Evolutionary conservation across 768 basidiomycete genomes (phyloP).

Genomic region (Trametopsis cervina): DNA sequence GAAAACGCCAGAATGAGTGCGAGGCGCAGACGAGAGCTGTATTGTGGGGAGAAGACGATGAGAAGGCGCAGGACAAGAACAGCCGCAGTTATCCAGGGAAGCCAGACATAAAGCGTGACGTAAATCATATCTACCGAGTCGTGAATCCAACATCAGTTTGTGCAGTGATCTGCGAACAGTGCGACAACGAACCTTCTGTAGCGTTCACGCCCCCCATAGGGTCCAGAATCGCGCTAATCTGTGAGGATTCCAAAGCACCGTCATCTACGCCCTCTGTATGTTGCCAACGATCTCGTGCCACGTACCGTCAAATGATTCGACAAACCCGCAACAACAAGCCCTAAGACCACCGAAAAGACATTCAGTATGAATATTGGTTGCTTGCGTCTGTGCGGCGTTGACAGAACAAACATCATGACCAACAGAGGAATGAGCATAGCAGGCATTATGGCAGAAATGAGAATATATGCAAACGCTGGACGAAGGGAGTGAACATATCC

Average conservation of each 20-base stretch:
- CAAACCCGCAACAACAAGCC: background rate
- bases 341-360: background rate
- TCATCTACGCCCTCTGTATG: background rate
- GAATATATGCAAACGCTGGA: background rate
- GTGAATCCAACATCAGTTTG: background rate
- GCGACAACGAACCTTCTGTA: background rate
- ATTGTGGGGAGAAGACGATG: background rate
- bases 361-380: constrained; percentile 1
- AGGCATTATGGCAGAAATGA: background rate
- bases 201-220: background rate
- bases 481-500: background rate
- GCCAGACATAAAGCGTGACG: background rate
- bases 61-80: background rate
- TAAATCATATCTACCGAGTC: too few species aligned
- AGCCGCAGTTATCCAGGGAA: background rate
- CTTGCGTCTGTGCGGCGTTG: background rate
- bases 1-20: background rate
- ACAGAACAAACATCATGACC: background rate
- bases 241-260: too few species aligned
- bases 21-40: background rate
- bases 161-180: too few species aligned
- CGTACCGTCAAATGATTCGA: background rate
- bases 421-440: constrained; percentile 3
- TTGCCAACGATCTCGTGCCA: background rate
- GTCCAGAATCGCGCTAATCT: background rate